These are phyloP conservation scores for Besnoitia besnoiti DNA, from an alignment of 169 alveolate species.

Conservation along the genomic window DNA sequence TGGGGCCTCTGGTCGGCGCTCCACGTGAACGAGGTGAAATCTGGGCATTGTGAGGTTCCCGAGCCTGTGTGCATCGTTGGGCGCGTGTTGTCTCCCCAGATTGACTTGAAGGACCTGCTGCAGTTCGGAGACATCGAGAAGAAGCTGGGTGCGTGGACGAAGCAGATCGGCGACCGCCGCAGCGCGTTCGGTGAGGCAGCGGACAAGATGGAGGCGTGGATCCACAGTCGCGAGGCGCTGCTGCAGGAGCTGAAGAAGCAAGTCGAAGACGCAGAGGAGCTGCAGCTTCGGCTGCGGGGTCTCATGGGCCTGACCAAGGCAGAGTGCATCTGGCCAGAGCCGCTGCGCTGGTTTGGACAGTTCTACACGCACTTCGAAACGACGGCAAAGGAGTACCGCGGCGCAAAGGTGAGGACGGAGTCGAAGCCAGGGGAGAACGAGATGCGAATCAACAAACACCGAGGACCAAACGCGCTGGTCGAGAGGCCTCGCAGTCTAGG, in stretches of 20 bases:
- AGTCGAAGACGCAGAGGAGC: neutral
- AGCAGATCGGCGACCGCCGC: neutral
- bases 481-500: too few species aligned
- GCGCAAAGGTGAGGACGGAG: constrained; percentile 31
- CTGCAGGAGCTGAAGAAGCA: neutral
- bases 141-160: neutral
- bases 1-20: too few species aligned
- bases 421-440: too few species aligned
- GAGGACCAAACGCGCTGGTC: too few species aligned
- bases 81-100: neutral
- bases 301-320: constrained; percentile 17
- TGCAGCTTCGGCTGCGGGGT: neutral
- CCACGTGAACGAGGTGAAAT: too few species aligned
- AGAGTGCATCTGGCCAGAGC: constrained; percentile 39
- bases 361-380: constrained; percentile 20
- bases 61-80: too few species aligned
- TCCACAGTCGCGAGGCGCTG: neutral
- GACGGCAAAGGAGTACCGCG: neutral
- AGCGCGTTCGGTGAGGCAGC: constrained; percentile 1
- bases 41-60: too few species aligned
- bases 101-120: neutral
- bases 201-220: neutral
- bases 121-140: neutral
- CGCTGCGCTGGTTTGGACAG: constrained; percentile 15
- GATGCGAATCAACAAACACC: too few species aligned